A percentile compares a stretch with the other conserved stretches of the same genome.
Conservation (phyloP, 2,329 filamentous ascomycete genomes). For the Bipolaris gigantea region DNA sequence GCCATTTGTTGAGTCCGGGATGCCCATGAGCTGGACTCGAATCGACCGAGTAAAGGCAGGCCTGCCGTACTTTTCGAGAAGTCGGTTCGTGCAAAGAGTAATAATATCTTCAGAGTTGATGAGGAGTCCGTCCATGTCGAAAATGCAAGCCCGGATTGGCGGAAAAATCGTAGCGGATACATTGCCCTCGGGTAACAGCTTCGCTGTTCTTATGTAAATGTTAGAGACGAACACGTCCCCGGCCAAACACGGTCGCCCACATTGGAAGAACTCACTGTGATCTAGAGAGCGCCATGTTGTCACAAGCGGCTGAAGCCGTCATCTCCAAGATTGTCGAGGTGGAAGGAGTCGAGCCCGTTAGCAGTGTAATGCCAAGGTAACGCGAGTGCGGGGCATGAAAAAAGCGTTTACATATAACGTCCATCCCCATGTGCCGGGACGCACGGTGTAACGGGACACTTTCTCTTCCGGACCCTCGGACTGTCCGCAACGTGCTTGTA, state of each 20-base stretch:
- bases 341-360: slow-evolving; percentile 3
- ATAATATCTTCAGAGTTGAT: slow-evolving; percentile 39
- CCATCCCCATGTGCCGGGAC: too few relatives aligned
- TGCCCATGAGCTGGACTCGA: slow-evolving; percentile 9
- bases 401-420: too few relatives aligned
- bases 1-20: slow-evolving; percentile 12
- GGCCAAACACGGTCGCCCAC: neutral
- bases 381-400: neutral
- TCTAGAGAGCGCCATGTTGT: slow-evolving; percentile 5
- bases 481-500: too few relatives aligned
- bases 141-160: too few relatives aligned
- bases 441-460: too few relatives aligned
- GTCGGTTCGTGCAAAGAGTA: slow-evolving; percentile 7
- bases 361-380: neutral
- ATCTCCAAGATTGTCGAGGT: neutral
- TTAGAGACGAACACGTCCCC: neutral
- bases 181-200: neutral
- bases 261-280: slow-evolving; percentile 3
- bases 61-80: slow-evolving; percentile 14
- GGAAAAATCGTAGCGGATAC: neutral
- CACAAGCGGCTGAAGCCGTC: neutral
- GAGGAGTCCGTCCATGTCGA: slow-evolving; percentile 38
- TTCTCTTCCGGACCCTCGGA: too few relatives aligned
- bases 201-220: slow-evolving; percentile 4
- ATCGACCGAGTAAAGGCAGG: slow-evolving; percentile 8